A percentile compares a stretch with the other conserved stretches of the same genome.
Conservation (phyloP, 768 basidiomycete species). For the Mycena haematopus region DNA sequence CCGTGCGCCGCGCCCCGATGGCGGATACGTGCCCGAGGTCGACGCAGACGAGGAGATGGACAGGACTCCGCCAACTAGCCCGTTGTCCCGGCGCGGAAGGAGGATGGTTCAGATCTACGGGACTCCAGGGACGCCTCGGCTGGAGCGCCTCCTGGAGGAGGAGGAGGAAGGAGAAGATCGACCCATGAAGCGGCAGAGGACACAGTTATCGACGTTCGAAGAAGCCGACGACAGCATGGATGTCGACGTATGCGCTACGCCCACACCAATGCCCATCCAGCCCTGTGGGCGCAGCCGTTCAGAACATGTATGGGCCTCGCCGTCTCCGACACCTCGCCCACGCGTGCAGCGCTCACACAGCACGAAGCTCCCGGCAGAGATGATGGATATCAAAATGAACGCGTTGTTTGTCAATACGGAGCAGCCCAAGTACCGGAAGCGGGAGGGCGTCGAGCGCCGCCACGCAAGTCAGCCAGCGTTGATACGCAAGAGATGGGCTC, state of each 20-base stretch:
- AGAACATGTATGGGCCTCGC: constrained; percentile 9
- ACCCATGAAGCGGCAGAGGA: constrained; percentile 18
- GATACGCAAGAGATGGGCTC: background rate
- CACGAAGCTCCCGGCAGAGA: constrained; percentile 20
- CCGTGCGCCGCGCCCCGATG: constrained; percentile 31
- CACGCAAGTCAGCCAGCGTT: constrained; percentile 17
- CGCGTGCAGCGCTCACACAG: constrained; percentile 23
- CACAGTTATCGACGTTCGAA: background rate
- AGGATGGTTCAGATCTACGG: constrained; percentile 22
- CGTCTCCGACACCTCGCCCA: constrained; percentile 17
- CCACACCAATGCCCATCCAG: constrained; percentile 16
- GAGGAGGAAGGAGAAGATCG: constrained; percentile 25
- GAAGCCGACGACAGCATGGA: constrained; percentile 22
- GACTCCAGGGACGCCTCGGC: constrained; percentile 23
- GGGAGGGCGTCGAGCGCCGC: constrained; percentile 12
- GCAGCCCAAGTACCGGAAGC: constrained; percentile 22
- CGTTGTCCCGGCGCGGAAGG: constrained; percentile 13
- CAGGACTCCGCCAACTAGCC: constrained; percentile 25
- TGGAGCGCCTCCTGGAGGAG: constrained; percentile 28
- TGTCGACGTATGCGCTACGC: constrained; percentile 7
- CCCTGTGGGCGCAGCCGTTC: constrained; percentile 12
- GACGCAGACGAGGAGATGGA: constrained; percentile 19
- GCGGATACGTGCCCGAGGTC: constrained; percentile 15
- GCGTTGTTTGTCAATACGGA: constrained; percentile 13
- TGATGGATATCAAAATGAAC: constrained; percentile 13